Evolutionary conservation across 768 basidiomycete species (phyloP).

Genomic region (Podaxis rugospora): DNA sequence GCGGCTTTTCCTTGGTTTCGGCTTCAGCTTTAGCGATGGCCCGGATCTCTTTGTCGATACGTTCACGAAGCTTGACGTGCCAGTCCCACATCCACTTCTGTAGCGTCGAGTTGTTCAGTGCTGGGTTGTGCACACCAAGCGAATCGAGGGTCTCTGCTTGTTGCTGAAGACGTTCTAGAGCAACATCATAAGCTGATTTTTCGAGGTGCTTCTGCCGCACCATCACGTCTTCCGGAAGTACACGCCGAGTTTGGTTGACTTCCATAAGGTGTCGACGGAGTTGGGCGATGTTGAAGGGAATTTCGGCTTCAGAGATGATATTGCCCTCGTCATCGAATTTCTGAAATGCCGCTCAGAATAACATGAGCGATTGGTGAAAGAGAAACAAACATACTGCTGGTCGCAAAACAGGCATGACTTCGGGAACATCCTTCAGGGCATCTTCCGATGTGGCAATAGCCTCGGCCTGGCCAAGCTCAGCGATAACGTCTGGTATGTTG

Average conservation of each 20-base stretch:
- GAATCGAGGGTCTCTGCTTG: constrained; percentile 55
- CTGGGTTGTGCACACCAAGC: constrained; percentile 49
- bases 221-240: constrained; percentile 62
- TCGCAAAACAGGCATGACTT: constrained; percentile 56
- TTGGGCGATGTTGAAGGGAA: constrained; percentile 74
- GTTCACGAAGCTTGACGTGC: constrained; percentile 56
- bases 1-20: neutral
- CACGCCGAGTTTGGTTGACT: constrained; percentile 56
- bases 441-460: constrained; percentile 36
- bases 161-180: constrained; percentile 63
- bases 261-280: constrained; percentile 66
- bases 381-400: constrained; percentile 25
- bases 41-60: constrained; percentile 48
- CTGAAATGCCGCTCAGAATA: constrained; percentile 6
- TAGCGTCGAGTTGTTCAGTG: constrained; percentile 39
- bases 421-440: constrained; percentile 49
- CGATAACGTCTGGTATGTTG: constrained; percentile 11
- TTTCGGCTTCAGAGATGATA: constrained; percentile 26
- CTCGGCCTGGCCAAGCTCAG: constrained; percentile 32
- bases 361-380: constrained; percentile 13
- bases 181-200: constrained; percentile 81
- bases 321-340: constrained; percentile 17
- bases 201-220: constrained; percentile 81
- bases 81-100: constrained; percentile 86
- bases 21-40: constrained; percentile 34